Base-by-base conservation (phyloP, 192 early-diverging fungal species). In the Cetraspora pellucida region DNA sequence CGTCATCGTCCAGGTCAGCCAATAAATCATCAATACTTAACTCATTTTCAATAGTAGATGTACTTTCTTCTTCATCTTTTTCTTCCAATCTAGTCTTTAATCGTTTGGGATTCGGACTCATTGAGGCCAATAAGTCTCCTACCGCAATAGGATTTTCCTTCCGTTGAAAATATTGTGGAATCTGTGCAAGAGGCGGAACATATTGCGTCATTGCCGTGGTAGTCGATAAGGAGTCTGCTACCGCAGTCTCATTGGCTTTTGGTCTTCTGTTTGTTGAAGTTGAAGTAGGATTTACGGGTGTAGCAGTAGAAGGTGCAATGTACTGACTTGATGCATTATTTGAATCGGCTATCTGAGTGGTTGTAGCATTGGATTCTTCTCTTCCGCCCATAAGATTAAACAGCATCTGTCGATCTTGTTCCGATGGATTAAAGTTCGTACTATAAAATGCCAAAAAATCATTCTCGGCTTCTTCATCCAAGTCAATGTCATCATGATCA, bases 341-440 rank as follows among this genome's bases (percentile, higher is more conserved):
- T 59, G 58, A 59, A 59, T 7, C 7, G 19, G 25, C n/a, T 23
- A 13, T n/a, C 11, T 23, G 11, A n/a, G 30, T 17, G 28, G 64
- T 25, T 5, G 28, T 4, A 17, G 64, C 9, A 6, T 27, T 43
- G 21, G 30, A 6, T 13, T 21, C 37, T 43, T n/a, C 64, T 16
- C 4, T 46, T 16, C 37, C 50, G 4, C n/a, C 25, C 31, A 57
- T 74, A 23, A 74, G 72, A 59, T 74, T 55, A 44, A 60, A 74
- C 43, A 74, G 16, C 72, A 74, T 44, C 10, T 74, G 72, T 23
- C 43, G 52, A 45, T 74, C 72, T 19, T 74, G 55, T 43, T 74
- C 72, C 5, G 72, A 25, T 28, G 72, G 54, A 25, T 0, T 60
- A 74, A 74, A 58, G 31, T 73, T 59, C 54, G 72, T 30, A 59